A percentile compares a stretch with the other conserved stretches of the same genome.
phyloP scores from a whole-genome alignment of 1,284 basidiomycete genomes.

The Pholiota adiposa region DNA sequence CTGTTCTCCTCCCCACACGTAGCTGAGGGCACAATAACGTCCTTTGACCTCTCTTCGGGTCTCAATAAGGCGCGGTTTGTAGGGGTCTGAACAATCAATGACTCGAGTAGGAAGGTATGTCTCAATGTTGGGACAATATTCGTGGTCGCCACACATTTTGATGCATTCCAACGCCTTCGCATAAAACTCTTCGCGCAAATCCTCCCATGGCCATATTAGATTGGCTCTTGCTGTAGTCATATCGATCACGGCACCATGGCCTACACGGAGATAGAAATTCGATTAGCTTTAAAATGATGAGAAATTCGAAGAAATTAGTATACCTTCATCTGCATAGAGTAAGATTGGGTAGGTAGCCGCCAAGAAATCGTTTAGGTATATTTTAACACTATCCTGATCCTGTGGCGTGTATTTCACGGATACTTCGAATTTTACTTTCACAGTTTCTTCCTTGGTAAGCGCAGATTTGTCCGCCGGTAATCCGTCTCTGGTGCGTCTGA shows the following conservation, averaged over 20 bases:
- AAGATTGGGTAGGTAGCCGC: neutral
- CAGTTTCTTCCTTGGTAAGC: neutral
- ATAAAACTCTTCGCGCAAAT: neutral
- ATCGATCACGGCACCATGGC: neutral
- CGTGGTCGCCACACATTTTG: neutral
- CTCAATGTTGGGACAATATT: neutral
- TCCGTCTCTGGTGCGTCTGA: neutral
- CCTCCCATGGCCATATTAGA: neutral
- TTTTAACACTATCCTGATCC: neutral
- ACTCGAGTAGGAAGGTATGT: slow-evolving; percentile 9
- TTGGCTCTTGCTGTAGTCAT: neutral
- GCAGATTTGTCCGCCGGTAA: neutral
- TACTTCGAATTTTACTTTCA: neutral
- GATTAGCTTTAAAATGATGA: too few species aligned
- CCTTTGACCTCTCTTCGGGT: neutral
- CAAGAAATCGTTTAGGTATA: neutral
- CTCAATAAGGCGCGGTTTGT: neutral
- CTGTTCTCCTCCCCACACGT: neutral
- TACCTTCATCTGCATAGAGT: neutral
- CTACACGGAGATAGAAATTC: neutral
- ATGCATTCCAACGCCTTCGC: neutral
- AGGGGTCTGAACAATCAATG: slow-evolving; percentile 1
- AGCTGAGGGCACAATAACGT: neutral
- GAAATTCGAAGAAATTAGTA: neutral
- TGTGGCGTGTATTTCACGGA: too few species aligned